Base-by-base conservation (phyloP, 2,329 filamentous ascomycete genomes). In the Fusarium sarcochroum region DNA sequence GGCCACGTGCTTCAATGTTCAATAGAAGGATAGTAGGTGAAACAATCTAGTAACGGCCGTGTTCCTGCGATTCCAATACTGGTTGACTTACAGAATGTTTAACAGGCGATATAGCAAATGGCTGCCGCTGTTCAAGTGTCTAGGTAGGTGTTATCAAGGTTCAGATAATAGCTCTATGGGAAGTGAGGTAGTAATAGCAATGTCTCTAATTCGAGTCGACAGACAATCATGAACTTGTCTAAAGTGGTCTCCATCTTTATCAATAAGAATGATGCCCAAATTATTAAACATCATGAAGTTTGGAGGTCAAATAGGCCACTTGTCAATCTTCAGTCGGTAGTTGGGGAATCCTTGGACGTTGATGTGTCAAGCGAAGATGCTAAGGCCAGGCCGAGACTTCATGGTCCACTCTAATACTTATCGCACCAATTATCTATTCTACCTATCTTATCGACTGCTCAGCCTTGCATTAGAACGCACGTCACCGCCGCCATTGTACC, bases 381-480 rank as follows among this genome's bases (percentile, higher is more conserved):
- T 56, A 56, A 61, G 58, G 42, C 63, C 21, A 63, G 45, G 66
- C 53, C 55, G 56, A 56, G 41, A 50, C 53, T 20, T n/a, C 17
- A 21, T 7, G 58, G 38, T 37, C 67, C 67, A 54, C 62, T 23
- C 1, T 14, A 7, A 10, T 3, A 14, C 49, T 71, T 72, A 74
- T 74, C 68, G 61, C 25, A 13, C 72, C 72, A 74, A 74, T 74
- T 7, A 30, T 10, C 1, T 21, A 18, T n/a, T 9, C 17, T 3
- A 0, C 8, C 1, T 3, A 1, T 1, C 58, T 62, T 69, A 67
- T 69, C 62, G 49, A n/a, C 14, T 40, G 42, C 15, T 70, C 73
- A 75, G 73, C 73, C 73, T 75, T 75, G 72, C 73, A 75, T 58
- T 20, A 54, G 45, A 54, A 59, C 48, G 55, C 61, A 71, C 71